Evolutionary conservation across 2,329 filamentous ascomycete genomes (phyloP).

Genomic region (Scleromitrula shiraiana): DNA sequence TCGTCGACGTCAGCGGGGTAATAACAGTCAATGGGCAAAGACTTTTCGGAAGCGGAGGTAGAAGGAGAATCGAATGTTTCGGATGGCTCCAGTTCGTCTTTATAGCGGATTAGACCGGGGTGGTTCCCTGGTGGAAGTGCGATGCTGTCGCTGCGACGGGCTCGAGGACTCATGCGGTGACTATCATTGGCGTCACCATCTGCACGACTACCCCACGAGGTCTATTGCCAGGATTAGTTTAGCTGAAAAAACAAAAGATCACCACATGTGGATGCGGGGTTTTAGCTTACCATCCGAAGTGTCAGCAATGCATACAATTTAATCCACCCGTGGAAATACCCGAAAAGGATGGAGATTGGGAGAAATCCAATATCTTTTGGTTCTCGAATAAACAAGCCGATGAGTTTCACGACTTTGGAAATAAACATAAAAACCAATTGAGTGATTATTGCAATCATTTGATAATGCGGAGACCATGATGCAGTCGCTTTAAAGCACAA

Average conservation of each 20-base stretch:
- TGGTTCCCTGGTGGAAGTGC: conserved; percentile 37
- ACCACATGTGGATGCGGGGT: conserved; percentile 2
- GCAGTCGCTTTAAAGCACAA: conserved; percentile 62
- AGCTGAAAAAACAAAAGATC: not conserved
- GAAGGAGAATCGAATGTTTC: conserved; percentile 1
- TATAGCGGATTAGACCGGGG: conserved; percentile 38
- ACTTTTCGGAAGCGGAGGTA: conserved; percentile 3
- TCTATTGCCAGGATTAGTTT: conserved; percentile 44
- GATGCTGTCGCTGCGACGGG: conserved; percentile 31
- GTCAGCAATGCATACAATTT: conserved; percentile 84
- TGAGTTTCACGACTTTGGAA: conserved; percentile 84
- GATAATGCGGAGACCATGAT: conserved; percentile 46
- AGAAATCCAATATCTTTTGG: conserved; percentile 73
- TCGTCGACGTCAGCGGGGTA: conserved; percentile 5
- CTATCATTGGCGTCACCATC: conserved; percentile 81
- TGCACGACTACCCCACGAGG: conserved; percentile 89
- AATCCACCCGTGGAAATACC: conserved; percentile 87
- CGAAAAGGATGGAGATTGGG: conserved; percentile 81
- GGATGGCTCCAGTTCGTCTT: conserved; percentile 25
- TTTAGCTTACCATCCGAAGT: conserved; percentile 58
- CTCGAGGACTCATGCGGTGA: conserved; percentile 40
- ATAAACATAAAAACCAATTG: conserved; percentile 73
- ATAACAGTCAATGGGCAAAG: not conserved
- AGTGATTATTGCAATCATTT: conserved; percentile 48
- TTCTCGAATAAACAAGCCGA: conserved; percentile 78